phyloP scores from a whole-genome alignment of 179 eudicot genomes.

The Actinidia arguta region DNA sequence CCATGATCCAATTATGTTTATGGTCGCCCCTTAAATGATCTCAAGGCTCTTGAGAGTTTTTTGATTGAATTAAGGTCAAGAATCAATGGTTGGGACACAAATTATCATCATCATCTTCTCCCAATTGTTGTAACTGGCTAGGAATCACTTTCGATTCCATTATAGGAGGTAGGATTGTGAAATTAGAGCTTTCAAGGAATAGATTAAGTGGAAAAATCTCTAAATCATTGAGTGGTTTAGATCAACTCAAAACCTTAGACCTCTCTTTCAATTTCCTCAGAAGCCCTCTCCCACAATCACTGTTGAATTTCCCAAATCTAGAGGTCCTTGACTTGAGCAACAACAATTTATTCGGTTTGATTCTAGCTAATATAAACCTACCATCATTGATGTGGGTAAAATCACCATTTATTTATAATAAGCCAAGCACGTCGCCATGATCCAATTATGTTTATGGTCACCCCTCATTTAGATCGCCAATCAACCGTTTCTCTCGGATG shows the following conservation, averaged over 20 bases:
- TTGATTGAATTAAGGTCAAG: conserved; percentile 27
- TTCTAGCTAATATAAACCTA: conserved; percentile 34
- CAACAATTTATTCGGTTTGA: conserved; percentile 32
- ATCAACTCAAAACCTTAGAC: conserved; percentile 45
- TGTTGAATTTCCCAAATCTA: conserved; percentile 35
- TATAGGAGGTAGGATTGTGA: conserved; percentile 46
- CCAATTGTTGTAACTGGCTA: conserved; percentile 48
- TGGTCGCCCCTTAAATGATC: too few species aligned
- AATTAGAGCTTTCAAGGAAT: conserved; percentile 28
- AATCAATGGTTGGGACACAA: conserved; percentile 38
- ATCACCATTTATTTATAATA: too few species aligned
- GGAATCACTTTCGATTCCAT: conserved; percentile 44
- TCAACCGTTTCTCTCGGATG: too few species aligned
- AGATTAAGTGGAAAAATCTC: conserved; percentile 40
- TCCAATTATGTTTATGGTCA: too few species aligned
- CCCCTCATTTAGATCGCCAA: too few species aligned
- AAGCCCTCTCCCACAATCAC: conserved; percentile 34
- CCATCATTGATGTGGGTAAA: too few species aligned
- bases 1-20: too few species aligned
- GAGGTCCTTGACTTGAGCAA: conserved; percentile 46
- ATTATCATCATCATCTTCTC: conserved; percentile 26
- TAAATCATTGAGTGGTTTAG: conserved; percentile 36
- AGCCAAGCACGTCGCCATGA: too few species aligned
- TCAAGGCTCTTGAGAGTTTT: conserved; percentile 29
- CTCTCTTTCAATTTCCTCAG: conserved; percentile 44